phyloP scores from a whole-genome alignment of 2,329 filamentous ascomycete species.

The Hortaea sp. region DNA sequence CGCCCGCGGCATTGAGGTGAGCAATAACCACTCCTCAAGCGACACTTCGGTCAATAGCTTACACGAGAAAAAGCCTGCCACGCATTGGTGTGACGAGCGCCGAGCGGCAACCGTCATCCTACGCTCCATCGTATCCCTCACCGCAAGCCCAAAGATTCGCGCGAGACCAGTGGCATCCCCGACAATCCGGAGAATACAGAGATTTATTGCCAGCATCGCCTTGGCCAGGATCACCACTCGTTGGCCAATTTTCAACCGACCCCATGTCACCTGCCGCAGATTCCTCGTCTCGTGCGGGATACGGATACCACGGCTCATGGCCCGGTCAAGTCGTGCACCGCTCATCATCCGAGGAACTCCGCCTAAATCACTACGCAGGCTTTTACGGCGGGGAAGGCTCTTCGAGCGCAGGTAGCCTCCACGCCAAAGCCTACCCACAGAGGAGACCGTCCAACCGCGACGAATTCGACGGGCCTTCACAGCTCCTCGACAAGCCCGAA shows the following conservation, averaged over 20 bases:
- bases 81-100: slow-evolving; percentile 14
- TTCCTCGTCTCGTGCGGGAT: slow-evolving; percentile 14
- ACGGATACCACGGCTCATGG: slow-evolving; percentile 17
- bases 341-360: slow-evolving; percentile 20
- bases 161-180: slow-evolving; percentile 19
- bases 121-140: slow-evolving; percentile 11
- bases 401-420: slow-evolving; percentile 13
- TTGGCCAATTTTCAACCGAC: slow-evolving; percentile 14
- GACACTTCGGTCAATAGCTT: slow-evolving; percentile 12
- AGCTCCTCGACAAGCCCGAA: slow-evolving; percentile 65
- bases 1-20: slow-evolving; percentile 4
- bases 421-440: slow-evolving; percentile 34
- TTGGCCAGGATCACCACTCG: slow-evolving; percentile 20
- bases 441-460: slow-evolving; percentile 70
- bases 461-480: slow-evolving; percentile 81
- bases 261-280: slow-evolving; percentile 16
- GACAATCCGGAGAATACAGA: slow-evolving; percentile 14
- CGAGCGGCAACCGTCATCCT: slow-evolving; percentile 7
- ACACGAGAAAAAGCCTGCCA: slow-evolving; percentile 17
- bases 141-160: slow-evolving; percentile 18
- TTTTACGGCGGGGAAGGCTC: slow-evolving; percentile 16
- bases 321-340: slow-evolving; percentile 16
- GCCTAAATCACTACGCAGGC: slow-evolving; percentile 12
- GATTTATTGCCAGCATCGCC: slow-evolving; percentile 14
- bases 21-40: neutral